Conservation (phyloP, 106 monocot species). For the Iris macrosiphon region DNA sequence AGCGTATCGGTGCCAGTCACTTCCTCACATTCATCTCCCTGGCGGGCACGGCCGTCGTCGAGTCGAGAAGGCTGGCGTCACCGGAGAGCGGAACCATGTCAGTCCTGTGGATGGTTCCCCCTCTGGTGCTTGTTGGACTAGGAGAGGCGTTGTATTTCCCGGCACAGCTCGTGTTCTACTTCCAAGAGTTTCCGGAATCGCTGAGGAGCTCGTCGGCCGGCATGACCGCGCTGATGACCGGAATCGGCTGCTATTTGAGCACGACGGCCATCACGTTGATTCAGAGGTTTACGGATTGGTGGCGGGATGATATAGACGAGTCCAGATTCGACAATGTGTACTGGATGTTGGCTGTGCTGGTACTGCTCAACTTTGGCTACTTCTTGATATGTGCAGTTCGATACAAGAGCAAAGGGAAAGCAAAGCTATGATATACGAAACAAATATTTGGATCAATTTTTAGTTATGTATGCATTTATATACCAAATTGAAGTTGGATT, state of each 20-base stretch:
- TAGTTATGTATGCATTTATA: no score
- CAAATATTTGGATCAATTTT: no score
- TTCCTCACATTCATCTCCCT: background rate
- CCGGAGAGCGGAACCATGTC: background rate
- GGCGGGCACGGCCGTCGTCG: background rate
- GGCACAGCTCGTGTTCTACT: background rate
- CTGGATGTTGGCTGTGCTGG: background rate
- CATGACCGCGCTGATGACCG: background rate
- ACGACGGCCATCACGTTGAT: background rate
- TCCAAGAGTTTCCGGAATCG: constrained; percentile 2
- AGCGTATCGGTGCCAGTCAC: background rate
- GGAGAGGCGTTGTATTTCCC: constrained; percentile 9
- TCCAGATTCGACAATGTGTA: constrained; percentile 2
- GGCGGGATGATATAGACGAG: constrained; percentile 2
- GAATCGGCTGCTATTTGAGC: constrained; percentile 1
- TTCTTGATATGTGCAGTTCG: constrained; percentile 1
- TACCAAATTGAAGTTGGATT: no score
- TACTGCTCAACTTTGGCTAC: constrained; percentile 4
- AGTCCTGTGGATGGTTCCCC: constrained; percentile 3
- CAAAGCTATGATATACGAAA: no score
- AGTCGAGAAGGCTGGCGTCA: constrained; percentile 3
- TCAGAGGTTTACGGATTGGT: background rate
- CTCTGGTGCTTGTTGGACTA: background rate
- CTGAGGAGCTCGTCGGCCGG: constrained; percentile 4
- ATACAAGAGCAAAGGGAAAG: background rate